A percentile compares a stretch with the other conserved stretches of the same genome.
Evolutionary conservation across 805 yeast genomes (phyloP).

Genomic region (Suhomyces sp.): DNA sequence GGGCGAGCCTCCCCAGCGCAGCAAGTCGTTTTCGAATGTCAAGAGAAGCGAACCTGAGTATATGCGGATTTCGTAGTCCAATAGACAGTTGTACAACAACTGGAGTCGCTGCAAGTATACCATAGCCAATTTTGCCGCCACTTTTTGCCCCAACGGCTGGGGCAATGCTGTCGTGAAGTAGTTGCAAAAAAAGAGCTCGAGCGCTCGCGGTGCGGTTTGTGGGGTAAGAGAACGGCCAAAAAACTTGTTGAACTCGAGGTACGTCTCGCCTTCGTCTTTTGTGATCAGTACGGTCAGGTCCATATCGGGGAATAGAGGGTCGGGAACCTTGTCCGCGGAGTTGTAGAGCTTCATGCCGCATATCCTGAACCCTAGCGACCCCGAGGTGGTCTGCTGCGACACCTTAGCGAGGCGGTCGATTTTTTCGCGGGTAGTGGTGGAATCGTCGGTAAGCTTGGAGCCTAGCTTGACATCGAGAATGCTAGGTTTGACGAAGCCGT

Average conservation of each 20-base stretch:
- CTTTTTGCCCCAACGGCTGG: constrained; percentile 12
- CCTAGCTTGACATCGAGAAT: constrained; percentile 87
- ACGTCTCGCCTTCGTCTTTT: constrained; percentile 30
- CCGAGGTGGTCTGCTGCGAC: constrained; percentile 73
- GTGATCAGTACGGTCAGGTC: constrained; percentile 1
- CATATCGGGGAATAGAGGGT: constrained; percentile 7
- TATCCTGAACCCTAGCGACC: constrained; percentile 68
- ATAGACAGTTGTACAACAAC: constrained; percentile 60
- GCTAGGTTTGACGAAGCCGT: constrained; percentile 63
- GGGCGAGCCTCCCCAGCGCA: constrained; percentile 44
- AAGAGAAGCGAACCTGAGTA: constrained; percentile 72
- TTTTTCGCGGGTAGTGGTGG: constrained; percentile 55
- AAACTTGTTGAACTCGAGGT: constrained; percentile 56
- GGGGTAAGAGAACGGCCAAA: constrained; percentile 63
- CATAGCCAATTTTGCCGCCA: constrained; percentile 30
- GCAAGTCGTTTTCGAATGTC: constrained; percentile 64
- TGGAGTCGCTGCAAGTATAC: constrained; percentile 60
- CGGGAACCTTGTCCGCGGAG: constrained; percentile 5
- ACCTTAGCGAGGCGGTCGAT: constrained; percentile 59
- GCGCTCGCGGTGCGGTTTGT: constrained; percentile 42
- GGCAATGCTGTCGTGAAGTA: constrained; percentile 7
- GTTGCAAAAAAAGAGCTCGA: constrained; percentile 44
- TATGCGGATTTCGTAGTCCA: constrained; percentile 60
- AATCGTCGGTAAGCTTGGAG: constrained; percentile 59
- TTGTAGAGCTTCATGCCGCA: constrained; percentile 78